Evolutionary conservation across 768 basidiomycete species (phyloP).

Genomic region (Crepidotus variabilis): DNA sequence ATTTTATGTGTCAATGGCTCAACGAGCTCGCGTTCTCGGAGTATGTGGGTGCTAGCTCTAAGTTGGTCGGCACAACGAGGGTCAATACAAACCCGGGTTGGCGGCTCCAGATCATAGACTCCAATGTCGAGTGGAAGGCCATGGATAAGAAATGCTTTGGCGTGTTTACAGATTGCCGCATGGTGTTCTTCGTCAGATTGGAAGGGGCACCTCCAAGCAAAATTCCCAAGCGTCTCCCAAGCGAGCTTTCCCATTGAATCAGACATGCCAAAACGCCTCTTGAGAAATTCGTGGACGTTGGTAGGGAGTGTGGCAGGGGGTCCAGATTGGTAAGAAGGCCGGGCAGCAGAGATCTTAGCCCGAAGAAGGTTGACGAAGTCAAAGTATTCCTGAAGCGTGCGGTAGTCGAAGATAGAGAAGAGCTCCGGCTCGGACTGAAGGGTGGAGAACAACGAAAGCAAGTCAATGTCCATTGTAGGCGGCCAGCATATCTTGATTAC

Average conservation of each 20-base stretch:
- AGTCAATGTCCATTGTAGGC: too few species aligned
- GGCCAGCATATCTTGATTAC: too few species aligned
- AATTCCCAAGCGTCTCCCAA: constrained; percentile 3
- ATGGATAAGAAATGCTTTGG: constrained; percentile 5
- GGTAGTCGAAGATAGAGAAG: neutral
- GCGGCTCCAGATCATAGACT: constrained; percentile 9
- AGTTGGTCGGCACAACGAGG: constrained; percentile 5
- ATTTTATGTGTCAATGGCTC: constrained; percentile 9
- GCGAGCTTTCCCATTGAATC: constrained; percentile 6
- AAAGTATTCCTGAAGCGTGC: neutral
- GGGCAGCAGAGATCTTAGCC: neutral
- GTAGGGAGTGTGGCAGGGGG: constrained; percentile 5
- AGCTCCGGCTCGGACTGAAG: neutral
- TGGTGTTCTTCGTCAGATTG: neutral
- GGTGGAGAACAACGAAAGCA: neutral
- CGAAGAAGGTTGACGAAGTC: constrained; percentile 3
- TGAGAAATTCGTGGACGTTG: constrained; percentile 8
- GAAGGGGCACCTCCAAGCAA: constrained; percentile 2
- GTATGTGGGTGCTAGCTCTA: neutral
- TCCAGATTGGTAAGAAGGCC: neutral
- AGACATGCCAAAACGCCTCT: neutral
- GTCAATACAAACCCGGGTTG: constrained; percentile 10
- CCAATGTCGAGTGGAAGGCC: neutral
- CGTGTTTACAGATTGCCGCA: neutral
- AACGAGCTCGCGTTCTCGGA: constrained; percentile 1